Base-by-base conservation (phyloP, 2,329 filamentous ascomycete genomes). In the Cercospora sesami region DNA sequence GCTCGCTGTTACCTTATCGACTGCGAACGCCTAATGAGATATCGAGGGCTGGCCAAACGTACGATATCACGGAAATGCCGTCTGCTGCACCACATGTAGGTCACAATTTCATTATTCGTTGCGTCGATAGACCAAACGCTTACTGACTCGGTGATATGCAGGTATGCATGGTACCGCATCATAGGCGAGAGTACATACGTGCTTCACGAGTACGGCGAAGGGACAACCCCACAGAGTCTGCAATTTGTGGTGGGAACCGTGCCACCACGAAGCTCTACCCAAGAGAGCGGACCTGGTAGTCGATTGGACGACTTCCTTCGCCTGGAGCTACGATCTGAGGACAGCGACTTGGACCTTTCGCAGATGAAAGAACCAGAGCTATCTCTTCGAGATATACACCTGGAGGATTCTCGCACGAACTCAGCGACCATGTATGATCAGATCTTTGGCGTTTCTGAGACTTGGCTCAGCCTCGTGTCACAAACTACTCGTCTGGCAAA, bases 361-460 rank as follows among this genome's bases (percentile, higher is more conserved):
- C 76, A 79, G n/a, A 72, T 72, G 14, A 81, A 81, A 64, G 79
- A 80, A 70, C 62, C 63, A 23, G 62, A 65, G 58, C 73, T 58
- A 18, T 76, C 76, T 1, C 72, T 80, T 16, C 73, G 78, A 39
- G 80, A 81, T 51, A 81, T 81, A n/a, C 80, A 82, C 62, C 73
- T 81, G 0, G 75, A 80, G 55, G 78, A 80, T 60, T 77, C 76
- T 1, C 72, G 78, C 7, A 75, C 73, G 7, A 78, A 75, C 39
- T 72, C 74, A 10, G 74, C 77, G 3, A 80, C 78, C 0, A 75
- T 81, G 28, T 81, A 80, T 67, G 76, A 76, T 51, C 75, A 81
- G 30, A 77, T 82, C 7, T 82, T 83, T 60, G 80, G 81, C 2
- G 79, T 83, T 12, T 76, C 80, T 0, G 81, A 83, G 60, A 81